These are phyloP conservation scores for Pachysandra terminalis DNA, from an alignment of 164 flowering plant species.

Conservation along the genomic window DNA sequence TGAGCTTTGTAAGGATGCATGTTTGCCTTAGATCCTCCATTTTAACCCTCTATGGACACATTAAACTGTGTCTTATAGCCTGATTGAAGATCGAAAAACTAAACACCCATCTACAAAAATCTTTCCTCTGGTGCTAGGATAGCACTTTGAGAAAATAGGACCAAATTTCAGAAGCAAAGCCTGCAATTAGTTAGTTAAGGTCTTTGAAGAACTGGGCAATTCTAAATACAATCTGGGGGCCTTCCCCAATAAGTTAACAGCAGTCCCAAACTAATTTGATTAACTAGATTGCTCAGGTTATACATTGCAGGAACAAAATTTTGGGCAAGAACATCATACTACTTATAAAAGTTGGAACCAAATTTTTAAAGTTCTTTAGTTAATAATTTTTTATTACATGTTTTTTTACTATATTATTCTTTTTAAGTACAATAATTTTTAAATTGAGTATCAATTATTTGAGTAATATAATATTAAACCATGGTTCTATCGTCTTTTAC, in stretches of 20 bases:
- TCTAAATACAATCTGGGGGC: slow-evolving; percentile 10
- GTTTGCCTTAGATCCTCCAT: too few species aligned
- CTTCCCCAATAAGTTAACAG: slow-evolving; percentile 9
- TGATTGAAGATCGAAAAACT: slow-evolving; percentile 11
- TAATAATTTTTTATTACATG: too few species aligned
- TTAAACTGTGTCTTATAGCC: not conserved
- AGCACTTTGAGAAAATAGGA: slow-evolving; percentile 14
- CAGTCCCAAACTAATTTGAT: slow-evolving; percentile 13
- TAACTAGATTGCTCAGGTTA: slow-evolving; percentile 10
- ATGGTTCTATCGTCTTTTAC: too few species aligned
- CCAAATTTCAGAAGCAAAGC: slow-evolving; percentile 19
- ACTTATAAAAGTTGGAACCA: too few species aligned
- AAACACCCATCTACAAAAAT: slow-evolving; percentile 19
- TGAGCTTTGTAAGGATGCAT: too few species aligned
- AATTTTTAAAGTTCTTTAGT: too few species aligned
- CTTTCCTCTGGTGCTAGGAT: slow-evolving; percentile 13
- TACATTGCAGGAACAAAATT: slow-evolving; percentile 14
- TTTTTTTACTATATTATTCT: too few species aligned
- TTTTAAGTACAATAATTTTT: too few species aligned
- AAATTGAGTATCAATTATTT: too few species aligned
- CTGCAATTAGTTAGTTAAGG: slow-evolving; percentile 14
- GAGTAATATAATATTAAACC: too few species aligned
- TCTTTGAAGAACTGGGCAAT: slow-evolving; percentile 19
- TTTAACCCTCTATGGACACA: too few species aligned
- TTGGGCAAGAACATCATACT: not conserved